A percentile compares a stretch with the other conserved stretches of the same genome.
Evolutionary conservation across 2,329 filamentous ascomycete species (phyloP).

Genomic region (Diplodia scrobiculata): DNA sequence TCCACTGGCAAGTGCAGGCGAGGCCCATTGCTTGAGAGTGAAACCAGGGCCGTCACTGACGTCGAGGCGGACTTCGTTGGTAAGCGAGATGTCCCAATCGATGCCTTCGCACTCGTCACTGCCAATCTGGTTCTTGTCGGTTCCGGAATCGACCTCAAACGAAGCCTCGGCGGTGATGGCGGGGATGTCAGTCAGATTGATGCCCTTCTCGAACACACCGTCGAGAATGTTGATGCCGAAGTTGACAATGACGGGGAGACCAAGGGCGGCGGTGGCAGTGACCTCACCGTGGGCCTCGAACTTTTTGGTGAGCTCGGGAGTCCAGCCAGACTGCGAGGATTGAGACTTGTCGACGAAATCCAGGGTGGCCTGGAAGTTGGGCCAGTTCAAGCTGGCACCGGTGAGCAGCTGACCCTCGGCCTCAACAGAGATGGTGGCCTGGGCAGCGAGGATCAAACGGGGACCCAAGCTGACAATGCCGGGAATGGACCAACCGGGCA

Average conservation of each 20-base stretch:
- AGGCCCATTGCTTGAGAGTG: conserved; percentile 22
- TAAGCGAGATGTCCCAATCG: conserved; percentile 28
- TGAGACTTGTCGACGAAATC: conserved; percentile 26
- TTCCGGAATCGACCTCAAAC: conserved; percentile 13
- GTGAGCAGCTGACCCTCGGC: conserved; percentile 30
- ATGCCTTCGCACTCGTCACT: conserved; percentile 29
- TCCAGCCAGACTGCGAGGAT: conserved; percentile 26
- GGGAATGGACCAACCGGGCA: conserved; percentile 30
- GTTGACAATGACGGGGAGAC: conserved; percentile 28
- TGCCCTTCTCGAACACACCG: conserved; percentile 27
- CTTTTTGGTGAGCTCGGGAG: conserved; percentile 28
- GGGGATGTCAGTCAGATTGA: conserved; percentile 30
- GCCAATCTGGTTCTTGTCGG: conserved; percentile 21
- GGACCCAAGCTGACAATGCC: conserved; percentile 26
- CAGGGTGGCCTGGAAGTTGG: conserved; percentile 25
- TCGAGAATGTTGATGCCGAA: conserved; percentile 29
- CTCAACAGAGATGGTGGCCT: conserved; percentile 27
- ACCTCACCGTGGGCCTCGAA: conserved; percentile 30
- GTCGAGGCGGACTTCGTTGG: conserved; percentile 27
- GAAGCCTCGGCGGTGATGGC: conserved; percentile 27
- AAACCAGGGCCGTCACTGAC: conserved; percentile 9
- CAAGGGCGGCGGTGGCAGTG: conserved; percentile 22
- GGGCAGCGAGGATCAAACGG: conserved; percentile 23
- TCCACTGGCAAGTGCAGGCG: conserved; percentile 12
- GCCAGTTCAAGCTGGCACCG: conserved; percentile 29